phyloP scores from a whole-genome alignment of 2,329 filamentous ascomycete genomes.

The Leptographium galeiforme region DNA sequence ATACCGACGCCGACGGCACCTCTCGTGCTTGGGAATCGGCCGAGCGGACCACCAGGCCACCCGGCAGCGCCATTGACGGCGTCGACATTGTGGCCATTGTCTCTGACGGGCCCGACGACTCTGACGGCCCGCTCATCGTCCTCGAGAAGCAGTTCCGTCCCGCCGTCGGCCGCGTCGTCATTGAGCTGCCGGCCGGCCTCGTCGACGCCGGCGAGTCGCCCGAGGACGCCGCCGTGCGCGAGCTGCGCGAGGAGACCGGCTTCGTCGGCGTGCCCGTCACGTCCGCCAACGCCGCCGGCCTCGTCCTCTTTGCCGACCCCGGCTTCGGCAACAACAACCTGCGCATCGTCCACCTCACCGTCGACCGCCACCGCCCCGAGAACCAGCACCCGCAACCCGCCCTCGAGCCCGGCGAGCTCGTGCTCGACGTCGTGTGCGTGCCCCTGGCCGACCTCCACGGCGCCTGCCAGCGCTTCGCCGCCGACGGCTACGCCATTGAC shows the following conservation, averaged over 20 bases:
- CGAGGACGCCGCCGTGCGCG: conserved; percentile 47
- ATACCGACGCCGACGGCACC: conserved; percentile 47
- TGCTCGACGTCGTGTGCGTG: conserved; percentile 57
- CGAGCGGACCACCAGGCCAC: conserved; percentile 48
- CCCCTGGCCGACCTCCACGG: conserved; percentile 50
- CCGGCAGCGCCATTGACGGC: conserved; percentile 50
- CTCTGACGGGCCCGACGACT: conserved; percentile 27
- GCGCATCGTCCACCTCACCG: conserved; percentile 56
- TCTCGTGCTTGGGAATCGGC: conserved; percentile 58
- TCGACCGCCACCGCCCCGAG: conserved; percentile 55
- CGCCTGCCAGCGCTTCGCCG: conserved; percentile 53
- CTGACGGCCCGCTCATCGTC: conserved; percentile 23
- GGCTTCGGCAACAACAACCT: conserved; percentile 56
- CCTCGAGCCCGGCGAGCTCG: conserved; percentile 70
- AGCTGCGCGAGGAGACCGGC: conserved; percentile 54
- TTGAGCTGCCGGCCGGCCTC: conserved; percentile 53
- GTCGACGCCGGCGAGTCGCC: conserved; percentile 48
- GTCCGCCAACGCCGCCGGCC: conserved; percentile 6
- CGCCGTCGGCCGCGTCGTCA: conserved; percentile 42
- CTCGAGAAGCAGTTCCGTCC: conserved; percentile 57
- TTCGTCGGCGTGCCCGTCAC: conserved; percentile 40
- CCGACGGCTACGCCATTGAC: conserved; percentile 64
- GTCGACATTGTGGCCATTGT: conserved; percentile 63
- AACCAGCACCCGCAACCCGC: conserved; percentile 57
- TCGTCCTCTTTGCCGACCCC: conserved; percentile 28